Evolutionary conservation across 768 basidiomycete species (phyloP), one percentile per base, ranked within the genome.

Genomic region (Suillus ampliporus): DNA sequence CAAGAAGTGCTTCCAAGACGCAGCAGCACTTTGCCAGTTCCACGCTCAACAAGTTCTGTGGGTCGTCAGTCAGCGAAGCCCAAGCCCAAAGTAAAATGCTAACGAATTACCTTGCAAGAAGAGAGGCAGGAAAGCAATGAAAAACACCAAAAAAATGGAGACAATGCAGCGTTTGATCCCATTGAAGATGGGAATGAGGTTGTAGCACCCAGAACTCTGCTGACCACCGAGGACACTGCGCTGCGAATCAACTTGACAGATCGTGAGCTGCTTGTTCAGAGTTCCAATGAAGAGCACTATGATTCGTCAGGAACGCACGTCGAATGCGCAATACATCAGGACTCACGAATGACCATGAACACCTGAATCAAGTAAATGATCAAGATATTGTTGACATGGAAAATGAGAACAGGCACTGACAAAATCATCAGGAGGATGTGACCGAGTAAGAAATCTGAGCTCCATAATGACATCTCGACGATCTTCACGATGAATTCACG

Each of bases 381-480:
- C 73, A 99, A 82, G 71, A 99, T 98, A 75, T 99, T 99, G 85
- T 99, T 99, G 82, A 99, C 88, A 76, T 99, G 97, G 89, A 99
- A 99, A 71, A 98, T 88, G 68, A 97, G 74, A 63, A 91, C 82
- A 0, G 94, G 92, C 17, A 89, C 88, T 7, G 94, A 92, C 76
- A 99, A 79, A 70, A 97, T 87, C 74, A 97, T 86, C 67, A 98
- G 79, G 13, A 99, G 83, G 61, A 98, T 78, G 71, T 94, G 93
- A 6, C 83, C 90, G 54, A 94, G 82, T 44, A 98, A 78, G 82
- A 98, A 97, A 79, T 99, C 97, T 8, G 94, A 96, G 52, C 90
- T 90, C 92, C 97, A 99, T 17, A 98, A 80, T 28, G 93, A 93
- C 90, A 99, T 92, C 78, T 99, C 97, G 66, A 99, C 94, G 62